These are phyloP conservation scores for Cercospora sp. DNA, from an alignment of 2,329 filamentous ascomycete genomes.

Conservation along the genomic window DNA sequence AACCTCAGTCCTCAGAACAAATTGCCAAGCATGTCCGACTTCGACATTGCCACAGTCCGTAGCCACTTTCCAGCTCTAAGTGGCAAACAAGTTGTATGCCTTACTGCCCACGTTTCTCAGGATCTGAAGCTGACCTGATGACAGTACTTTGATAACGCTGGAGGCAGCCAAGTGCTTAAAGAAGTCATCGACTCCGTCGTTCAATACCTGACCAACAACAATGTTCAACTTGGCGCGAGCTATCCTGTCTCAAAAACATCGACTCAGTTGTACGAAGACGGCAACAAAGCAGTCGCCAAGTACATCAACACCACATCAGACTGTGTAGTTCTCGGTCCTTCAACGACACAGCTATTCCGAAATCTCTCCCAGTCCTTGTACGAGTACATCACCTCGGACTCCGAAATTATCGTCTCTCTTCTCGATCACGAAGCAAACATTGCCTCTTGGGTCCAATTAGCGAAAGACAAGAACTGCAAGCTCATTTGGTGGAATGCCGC, in stretches of 20 bases:
- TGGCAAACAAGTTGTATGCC: constrained; percentile 57
- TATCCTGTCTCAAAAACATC: constrained; percentile 63
- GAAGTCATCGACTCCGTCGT: constrained; percentile 67
- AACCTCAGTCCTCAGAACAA: background rate
- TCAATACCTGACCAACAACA: constrained; percentile 65
- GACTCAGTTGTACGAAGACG: constrained; percentile 59
- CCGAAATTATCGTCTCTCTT: constrained; percentile 64
- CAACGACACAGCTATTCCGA: constrained; percentile 73
- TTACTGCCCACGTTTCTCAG: too few relatives aligned
- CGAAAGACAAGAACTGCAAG: constrained; percentile 58
- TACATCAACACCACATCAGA: constrained; percentile 68
- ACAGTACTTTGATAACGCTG: constrained; percentile 72
- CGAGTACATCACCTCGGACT: constrained; percentile 57
- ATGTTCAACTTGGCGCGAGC: constrained; percentile 73
- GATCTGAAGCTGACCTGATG: background rate
- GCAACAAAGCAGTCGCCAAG: constrained; percentile 64
- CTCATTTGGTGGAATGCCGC: constrained; percentile 66
- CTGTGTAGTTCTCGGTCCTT: constrained; percentile 71
- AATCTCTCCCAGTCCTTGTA: constrained; percentile 63
- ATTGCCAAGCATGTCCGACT: constrained; percentile 31
- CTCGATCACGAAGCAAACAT: constrained; percentile 79
- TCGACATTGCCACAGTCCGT: constrained; percentile 59
- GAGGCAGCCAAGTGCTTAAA: constrained; percentile 65
- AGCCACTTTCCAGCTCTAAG: constrained; percentile 67
- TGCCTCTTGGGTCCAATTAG: constrained; percentile 70